Conservation (phyloP, 345 rosid species). For the Orychophragmus violaceus region DNA sequence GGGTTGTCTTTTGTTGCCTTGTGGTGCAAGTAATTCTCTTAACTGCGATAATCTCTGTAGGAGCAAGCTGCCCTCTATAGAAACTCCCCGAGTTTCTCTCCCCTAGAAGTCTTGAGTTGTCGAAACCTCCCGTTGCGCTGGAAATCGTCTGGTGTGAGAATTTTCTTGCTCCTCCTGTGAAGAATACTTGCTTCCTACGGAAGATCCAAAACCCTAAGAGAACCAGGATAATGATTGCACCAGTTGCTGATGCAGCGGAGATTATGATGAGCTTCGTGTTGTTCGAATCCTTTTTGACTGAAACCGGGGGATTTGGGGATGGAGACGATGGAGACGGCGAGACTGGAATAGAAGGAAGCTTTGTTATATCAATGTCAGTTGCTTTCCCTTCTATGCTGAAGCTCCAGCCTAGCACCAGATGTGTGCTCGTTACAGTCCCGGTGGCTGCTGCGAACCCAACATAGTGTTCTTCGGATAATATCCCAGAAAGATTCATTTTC, state of each 20-base stretch:
- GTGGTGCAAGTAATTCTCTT: slow-evolving; percentile 18
- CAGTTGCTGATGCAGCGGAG: not conserved
- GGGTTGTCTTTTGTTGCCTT: slow-evolving; percentile 19
- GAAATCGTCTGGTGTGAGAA: slow-evolving; percentile 21
- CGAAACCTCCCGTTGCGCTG: slow-evolving; percentile 14
- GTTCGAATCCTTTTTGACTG: not conserved
- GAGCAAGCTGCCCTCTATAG: slow-evolving; percentile 19
- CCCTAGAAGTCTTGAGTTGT: slow-evolving; percentile 6
- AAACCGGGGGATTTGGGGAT: not conserved
- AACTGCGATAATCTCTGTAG: slow-evolving; percentile 15
- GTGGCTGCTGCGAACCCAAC: slow-evolving; percentile 56
- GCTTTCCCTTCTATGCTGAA: slow-evolving; percentile 43
- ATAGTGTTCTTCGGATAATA: slow-evolving; percentile 33
- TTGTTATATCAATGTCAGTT: slow-evolving; percentile 33
- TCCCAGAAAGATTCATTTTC: slow-evolving; percentile 32
- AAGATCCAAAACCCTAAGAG: not conserved
- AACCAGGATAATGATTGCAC: not conserved
- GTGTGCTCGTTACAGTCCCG: slow-evolving; percentile 33
- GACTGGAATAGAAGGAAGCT: slow-evolving; percentile 50
- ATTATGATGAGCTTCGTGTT: slow-evolving; percentile 7
- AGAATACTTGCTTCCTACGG: not conserved
- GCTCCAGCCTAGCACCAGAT: slow-evolving; percentile 61
- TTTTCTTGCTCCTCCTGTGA: slow-evolving; percentile 2
- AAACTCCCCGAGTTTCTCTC: slow-evolving; percentile 18
- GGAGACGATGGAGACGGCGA: not conserved